These are phyloP conservation scores for Penicillium alfredii DNA, from an alignment of 495 filamentous ascomycete species.

Conservation along the genomic window DNA sequence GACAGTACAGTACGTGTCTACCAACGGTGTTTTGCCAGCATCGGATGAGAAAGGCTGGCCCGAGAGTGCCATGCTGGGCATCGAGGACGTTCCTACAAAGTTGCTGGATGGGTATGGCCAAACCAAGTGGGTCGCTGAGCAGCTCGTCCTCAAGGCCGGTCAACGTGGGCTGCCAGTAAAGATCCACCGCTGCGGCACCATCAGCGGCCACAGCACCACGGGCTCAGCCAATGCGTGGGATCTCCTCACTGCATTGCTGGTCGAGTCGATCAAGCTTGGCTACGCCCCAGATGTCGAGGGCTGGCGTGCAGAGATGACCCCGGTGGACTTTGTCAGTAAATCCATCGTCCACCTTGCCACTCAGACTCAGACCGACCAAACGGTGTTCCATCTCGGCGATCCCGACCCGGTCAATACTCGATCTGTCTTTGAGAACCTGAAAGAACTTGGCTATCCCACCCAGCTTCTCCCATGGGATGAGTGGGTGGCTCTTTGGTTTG, in stretches of 20 bases:
- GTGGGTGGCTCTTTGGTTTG: constrained; percentile 57
- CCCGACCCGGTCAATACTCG: constrained; percentile 53
- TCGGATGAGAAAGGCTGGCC: constrained; percentile 51
- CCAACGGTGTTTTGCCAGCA: constrained; percentile 60
- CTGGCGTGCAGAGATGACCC: constrained; percentile 68
- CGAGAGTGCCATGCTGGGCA: constrained; percentile 51
- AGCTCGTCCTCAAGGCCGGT: constrained; percentile 57
- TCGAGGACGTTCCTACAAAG: constrained; percentile 54
- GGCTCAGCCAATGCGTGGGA: constrained; percentile 64
- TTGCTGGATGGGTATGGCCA: constrained; percentile 58
- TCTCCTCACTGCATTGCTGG: constrained; percentile 58
- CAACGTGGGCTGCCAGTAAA: constrained; percentile 54
- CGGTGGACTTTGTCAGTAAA: constrained; percentile 63
- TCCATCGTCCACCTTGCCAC: constrained; percentile 56
- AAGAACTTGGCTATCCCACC: constrained; percentile 57
- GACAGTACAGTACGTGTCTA: constrained; percentile 65
- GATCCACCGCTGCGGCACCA: constrained; percentile 57
- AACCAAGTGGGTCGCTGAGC: constrained; percentile 64
- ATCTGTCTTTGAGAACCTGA: constrained; percentile 50
- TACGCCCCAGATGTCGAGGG: constrained; percentile 56
- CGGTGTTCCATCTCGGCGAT: constrained; percentile 60
- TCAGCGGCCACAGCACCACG: constrained; percentile 57
- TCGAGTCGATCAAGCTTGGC: constrained; percentile 60
- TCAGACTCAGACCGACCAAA: constrained; percentile 46
- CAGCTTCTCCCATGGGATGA: constrained; percentile 52